Conservation (phyloP, 129 eudicot species). For the Tagetes erecta region DNA sequence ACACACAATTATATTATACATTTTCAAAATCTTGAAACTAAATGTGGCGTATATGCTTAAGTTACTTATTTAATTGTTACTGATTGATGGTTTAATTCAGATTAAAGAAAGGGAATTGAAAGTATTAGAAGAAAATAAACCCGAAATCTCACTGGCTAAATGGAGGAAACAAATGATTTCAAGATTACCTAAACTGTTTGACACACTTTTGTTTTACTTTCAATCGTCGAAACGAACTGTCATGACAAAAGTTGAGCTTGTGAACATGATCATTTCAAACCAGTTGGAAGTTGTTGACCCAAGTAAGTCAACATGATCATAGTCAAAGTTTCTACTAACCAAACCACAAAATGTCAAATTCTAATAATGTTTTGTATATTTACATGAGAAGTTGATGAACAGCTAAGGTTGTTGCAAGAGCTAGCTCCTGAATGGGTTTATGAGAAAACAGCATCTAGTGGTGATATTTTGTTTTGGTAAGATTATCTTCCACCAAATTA, state of each 20-base stretch:
- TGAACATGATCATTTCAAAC: slow-evolving; percentile 57
- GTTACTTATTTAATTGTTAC: not conserved
- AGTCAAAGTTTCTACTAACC: not conserved
- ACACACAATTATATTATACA: not conserved
- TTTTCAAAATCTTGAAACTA: not conserved
- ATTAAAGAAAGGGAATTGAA: slow-evolving; percentile 59
- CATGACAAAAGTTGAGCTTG: slow-evolving; percentile 67
- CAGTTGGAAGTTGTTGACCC: slow-evolving; percentile 53
- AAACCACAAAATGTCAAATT: not conserved
- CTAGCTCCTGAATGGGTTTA: slow-evolving; percentile 75
- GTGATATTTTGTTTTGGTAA: slow-evolving; percentile 69
- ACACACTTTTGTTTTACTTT: slow-evolving; percentile 55
- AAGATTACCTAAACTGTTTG: slow-evolving; percentile 67
- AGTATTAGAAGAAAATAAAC: slow-evolving; percentile 59
- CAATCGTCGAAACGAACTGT: slow-evolving; percentile 69
- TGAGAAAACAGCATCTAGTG: slow-evolving; percentile 48
- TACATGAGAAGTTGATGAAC: slow-evolving; percentile 79
- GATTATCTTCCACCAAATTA: not conserved
- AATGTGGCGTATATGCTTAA: not conserved
- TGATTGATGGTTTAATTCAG: slow-evolving; percentile 36
- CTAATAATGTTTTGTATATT: slow-evolving; percentile 2
- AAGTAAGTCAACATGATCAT: slow-evolving; percentile 45
- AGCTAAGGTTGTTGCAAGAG: slow-evolving; percentile 68
- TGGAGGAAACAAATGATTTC: slow-evolving; percentile 62
- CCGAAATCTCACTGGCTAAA: slow-evolving; percentile 73